Conservation (phyloP, 2,329 filamentous ascomycete species). For the Westerdykella ornata region DNA sequence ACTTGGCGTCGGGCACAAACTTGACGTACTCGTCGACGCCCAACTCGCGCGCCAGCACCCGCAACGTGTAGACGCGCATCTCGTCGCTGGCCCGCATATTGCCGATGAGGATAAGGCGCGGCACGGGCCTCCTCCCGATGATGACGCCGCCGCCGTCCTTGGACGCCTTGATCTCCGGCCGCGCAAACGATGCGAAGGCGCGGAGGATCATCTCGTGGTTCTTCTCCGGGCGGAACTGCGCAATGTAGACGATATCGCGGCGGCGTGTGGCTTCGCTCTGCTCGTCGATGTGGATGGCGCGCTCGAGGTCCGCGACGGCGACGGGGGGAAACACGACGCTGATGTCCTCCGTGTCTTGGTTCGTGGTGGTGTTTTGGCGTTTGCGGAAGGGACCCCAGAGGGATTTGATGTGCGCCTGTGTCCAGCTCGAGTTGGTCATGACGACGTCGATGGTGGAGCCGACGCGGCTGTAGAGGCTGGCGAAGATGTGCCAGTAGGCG, state of each 20-base stretch:
- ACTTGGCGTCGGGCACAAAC: slow-evolving; percentile 84
- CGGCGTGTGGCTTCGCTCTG: slow-evolving; percentile 64
- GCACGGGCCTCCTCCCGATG: slow-evolving; percentile 81
- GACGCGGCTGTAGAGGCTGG: slow-evolving; percentile 71
- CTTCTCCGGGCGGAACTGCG: slow-evolving; percentile 96
- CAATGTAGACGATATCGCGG: slow-evolving; percentile 79
- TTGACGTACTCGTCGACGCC: slow-evolving; percentile 56
- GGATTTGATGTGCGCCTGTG: slow-evolving; percentile 60
- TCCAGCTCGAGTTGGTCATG: slow-evolving; percentile 98
- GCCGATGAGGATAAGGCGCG: slow-evolving; percentile 75
- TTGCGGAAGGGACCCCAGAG: slow-evolving; percentile 59
- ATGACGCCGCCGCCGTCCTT: slow-evolving; percentile 63
- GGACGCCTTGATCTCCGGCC: slow-evolving; percentile 34
- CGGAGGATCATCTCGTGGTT: slow-evolving; percentile 83
- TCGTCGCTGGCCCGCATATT: slow-evolving; percentile 83
- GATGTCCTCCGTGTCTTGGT: slow-evolving; percentile 44
- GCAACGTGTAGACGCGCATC: slow-evolving; percentile 79
- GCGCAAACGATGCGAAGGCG: slow-evolving; percentile 71
- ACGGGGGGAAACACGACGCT: slow-evolving; percentile 86
- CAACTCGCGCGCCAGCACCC: slow-evolving; percentile 79
- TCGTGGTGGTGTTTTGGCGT: slow-evolving; percentile 44
- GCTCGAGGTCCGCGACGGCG: slow-evolving; percentile 75
- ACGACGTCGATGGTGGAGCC: slow-evolving; percentile 83
- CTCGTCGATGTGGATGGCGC: slow-evolving; percentile 63
- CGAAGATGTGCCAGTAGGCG: slow-evolving; percentile 81